A percentile compares a stretch with the other conserved stretches of the same genome.
Conservation (phyloP, 495 filamentous ascomycete genomes). For the Daldinia childiae region DNA sequence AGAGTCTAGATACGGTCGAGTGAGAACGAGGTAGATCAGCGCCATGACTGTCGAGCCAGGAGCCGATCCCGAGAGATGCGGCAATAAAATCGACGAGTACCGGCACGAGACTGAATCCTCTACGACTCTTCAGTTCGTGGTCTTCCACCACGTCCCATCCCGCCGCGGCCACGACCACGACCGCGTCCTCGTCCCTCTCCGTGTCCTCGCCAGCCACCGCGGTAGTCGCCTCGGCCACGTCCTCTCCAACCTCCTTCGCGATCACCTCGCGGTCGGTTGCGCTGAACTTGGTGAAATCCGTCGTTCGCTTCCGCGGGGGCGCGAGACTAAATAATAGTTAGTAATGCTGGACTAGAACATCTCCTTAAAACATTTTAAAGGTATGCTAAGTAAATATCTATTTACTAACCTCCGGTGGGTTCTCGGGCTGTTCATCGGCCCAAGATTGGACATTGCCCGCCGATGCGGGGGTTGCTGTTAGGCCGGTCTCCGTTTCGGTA, state of each 20-base stretch:
- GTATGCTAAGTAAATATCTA: neutral
- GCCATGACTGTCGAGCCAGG: slow-evolving; percentile 34
- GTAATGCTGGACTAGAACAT: neutral
- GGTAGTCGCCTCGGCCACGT: slow-evolving; percentile 64
- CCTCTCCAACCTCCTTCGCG: slow-evolving; percentile 61
- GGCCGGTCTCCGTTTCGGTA: slow-evolving; percentile 75
- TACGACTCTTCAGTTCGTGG: slow-evolving; percentile 51
- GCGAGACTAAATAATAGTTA: slow-evolving; percentile 42
- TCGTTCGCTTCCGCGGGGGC: slow-evolving; percentile 58
- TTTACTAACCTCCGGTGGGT: slow-evolving; percentile 50
- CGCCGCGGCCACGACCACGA: slow-evolving; percentile 26
- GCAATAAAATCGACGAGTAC: slow-evolving; percentile 28
- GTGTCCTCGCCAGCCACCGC: slow-evolving; percentile 64
- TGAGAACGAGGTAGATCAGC: slow-evolving; percentile 17
- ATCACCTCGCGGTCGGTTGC: slow-evolving; percentile 61
- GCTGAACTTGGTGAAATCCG: slow-evolving; percentile 77
- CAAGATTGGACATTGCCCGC: slow-evolving; percentile 66
- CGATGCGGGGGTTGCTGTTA: slow-evolving; percentile 67
- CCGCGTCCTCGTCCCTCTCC: slow-evolving; percentile 42
- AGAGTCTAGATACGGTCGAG: slow-evolving; percentile 8
- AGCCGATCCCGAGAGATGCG: slow-evolving; percentile 37
- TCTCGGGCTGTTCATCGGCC: slow-evolving; percentile 72
- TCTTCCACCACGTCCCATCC: slow-evolving; percentile 37
- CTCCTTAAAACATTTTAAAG: neutral
- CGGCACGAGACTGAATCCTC: slow-evolving; percentile 43